A percentile compares a stretch with the other conserved stretches of the same genome.
Conservation (phyloP, 2,329 filamentous ascomycete genomes). For the Pseudohalonectria lignicola region DNA sequence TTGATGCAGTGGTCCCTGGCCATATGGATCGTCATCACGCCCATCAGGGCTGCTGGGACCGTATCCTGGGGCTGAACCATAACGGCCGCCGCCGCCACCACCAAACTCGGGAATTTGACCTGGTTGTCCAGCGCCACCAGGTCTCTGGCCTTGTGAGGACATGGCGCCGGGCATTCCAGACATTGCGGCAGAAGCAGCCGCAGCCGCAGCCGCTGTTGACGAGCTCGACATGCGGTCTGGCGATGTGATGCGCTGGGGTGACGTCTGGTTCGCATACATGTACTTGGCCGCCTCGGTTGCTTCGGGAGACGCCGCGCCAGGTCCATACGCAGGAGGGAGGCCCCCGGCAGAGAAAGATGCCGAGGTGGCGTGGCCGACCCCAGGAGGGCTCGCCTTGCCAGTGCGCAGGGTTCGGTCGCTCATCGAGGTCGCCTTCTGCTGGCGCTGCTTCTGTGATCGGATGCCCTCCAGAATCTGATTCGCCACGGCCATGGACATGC, state of each 20-base stretch:
- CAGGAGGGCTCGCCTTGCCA: constrained; percentile 25
- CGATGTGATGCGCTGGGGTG: constrained; percentile 31
- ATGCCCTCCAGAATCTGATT: constrained; percentile 89
- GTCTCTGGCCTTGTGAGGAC: constrained; percentile 14
- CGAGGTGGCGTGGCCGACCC: constrained; percentile 14
- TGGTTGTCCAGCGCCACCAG: constrained; percentile 11
- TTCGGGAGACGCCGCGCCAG: constrained; percentile 32
- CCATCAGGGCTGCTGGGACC: constrained; percentile 3
- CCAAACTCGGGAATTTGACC: constrained; percentile 21
- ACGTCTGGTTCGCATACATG: constrained; percentile 45
- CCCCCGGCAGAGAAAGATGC: constrained; percentile 6
- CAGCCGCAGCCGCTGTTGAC: constrained; percentile 36
- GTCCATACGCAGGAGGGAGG: constrained; percentile 13
- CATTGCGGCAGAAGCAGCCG: constrained; percentile 45
- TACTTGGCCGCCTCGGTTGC: constrained; percentile 54
- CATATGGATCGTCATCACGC: constrained; percentile 19
- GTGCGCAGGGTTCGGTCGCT: constrained; percentile 57
- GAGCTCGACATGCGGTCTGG: constrained; percentile 41
- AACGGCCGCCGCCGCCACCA: constrained; percentile 5
- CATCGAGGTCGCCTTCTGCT: constrained; percentile 48
- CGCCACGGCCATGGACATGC: constrained; percentile 96
- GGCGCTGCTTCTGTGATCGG: constrained; percentile 60
- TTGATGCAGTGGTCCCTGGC: constrained; percentile 19
- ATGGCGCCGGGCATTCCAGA: constrained; percentile 44
- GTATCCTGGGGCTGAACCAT: constrained; percentile 11